Evolutionary conservation across 192 early-diverging fungal genomes (phyloP), one percentile per base, ranked within the genome.

Genomic region (Umbelopsis isabellina): DNA sequence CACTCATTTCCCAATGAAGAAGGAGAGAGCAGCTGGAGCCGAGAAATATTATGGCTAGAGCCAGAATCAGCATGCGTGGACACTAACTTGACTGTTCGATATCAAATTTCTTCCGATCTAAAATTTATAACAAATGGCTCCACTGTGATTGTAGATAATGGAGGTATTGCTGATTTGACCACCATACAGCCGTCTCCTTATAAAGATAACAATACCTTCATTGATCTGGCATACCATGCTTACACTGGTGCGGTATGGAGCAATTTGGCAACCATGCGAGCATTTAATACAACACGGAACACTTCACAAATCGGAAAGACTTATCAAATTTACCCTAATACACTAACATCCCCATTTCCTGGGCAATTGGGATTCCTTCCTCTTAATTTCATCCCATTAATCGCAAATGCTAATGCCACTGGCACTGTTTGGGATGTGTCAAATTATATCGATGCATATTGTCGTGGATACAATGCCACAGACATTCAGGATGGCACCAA

Each of bases 181-280:
- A 37, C 55, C 55, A 33, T 4, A 16, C 55, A 61, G 30, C 55
- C 55, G 8, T 3, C 12, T 18, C 55, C 55, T 33, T 61, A 61
- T 33, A 61, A 18, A 3, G 55, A 61, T 25, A 61, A 25, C 13
- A 61, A 8, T 12, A 35, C 10, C 27, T 27, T 15, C 16, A 61
- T 61, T 61, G 55, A 61, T 61, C 55, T 61, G 27, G 27, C 27
- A 16, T 33, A 35, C 13, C 55, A 61, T 15, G 55, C 55, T 35
- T 61, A 61, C 25, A 61, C 30, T 35, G 55, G 55, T 6, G 55
- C 55, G 3, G 55, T 61, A 5, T 61, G 55, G 55, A 30, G 55
- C 4, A 61, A 61, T 18, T 10, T 61, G 13, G 55, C 55, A 8
- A 3, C n/a, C 0, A 25, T 61, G 23, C 13, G 55, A 35, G 55